phyloP scores from a whole-genome alignment of 129 eudicot species.

The carrot (Daucus carota) region DNA sequence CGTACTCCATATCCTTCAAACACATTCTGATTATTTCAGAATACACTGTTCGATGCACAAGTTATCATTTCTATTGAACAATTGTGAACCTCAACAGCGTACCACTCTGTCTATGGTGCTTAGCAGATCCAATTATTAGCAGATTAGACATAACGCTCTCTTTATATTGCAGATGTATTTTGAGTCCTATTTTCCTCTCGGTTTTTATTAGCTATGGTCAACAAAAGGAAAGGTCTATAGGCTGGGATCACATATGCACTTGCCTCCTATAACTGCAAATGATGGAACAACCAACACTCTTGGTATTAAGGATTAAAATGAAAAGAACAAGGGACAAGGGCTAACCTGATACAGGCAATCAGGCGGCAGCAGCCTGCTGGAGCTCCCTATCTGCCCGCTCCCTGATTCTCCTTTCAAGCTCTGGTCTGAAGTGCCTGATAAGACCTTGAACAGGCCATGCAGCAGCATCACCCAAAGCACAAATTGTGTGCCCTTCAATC shows the following conservation, averaged over 20 bases:
- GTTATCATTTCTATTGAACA: not conserved
- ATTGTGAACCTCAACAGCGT: no score
- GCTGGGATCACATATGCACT: not conserved
- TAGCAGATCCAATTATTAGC: not conserved
- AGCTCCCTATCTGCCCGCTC: constrained; percentile 63
- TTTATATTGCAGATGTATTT: not conserved
- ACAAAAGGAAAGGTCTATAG: not conserved
- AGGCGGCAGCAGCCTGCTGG: constrained; percentile 48
- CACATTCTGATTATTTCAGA: not conserved
- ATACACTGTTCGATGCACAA: not conserved
- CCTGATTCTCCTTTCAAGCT: constrained; percentile 76
- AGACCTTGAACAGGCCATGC: constrained; percentile 99
- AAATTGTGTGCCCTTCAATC: constrained; percentile 89
- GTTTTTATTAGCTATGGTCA: not conserved
- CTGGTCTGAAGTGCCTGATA: constrained; percentile 88
- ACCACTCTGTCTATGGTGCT: no score
- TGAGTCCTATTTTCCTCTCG: not conserved
- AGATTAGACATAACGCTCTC: not conserved
- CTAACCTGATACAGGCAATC: constrained; percentile 37
- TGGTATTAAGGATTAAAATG: not conserved
- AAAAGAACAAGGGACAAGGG: constrained; percentile 1
- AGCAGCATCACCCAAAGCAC: constrained; percentile 89
- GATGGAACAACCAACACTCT: not conserved
- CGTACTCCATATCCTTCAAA: not conserved
- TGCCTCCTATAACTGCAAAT: not conserved